Evolutionary conservation across 1,284 basidiomycete genomes (phyloP).

Genomic region (Ceratobasidium sp.): DNA sequence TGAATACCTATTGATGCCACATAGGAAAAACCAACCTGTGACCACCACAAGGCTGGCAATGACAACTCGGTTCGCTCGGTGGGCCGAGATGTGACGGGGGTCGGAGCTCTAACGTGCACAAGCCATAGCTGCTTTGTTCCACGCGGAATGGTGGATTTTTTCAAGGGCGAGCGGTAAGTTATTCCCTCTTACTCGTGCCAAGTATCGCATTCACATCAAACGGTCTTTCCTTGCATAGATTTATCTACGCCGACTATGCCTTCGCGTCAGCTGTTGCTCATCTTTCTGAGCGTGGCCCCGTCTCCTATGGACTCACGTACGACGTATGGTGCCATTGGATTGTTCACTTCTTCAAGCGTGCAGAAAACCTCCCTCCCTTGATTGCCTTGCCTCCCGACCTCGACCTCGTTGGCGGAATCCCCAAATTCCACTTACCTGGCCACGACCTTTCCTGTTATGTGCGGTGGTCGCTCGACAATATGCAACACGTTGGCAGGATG

Average conservation of each 20-base stretch:
- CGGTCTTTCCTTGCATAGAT: background rate
- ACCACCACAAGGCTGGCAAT: background rate
- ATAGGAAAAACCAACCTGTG: background rate
- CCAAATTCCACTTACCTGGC: constrained; percentile 27
- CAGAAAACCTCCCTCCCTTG: no score
- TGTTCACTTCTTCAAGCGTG: no score
- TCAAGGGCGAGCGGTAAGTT: background rate
- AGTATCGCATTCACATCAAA: background rate
- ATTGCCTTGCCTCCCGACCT: no score
- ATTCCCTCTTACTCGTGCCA: background rate
- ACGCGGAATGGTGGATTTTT: background rate
- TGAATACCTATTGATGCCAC: background rate
- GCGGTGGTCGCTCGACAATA: background rate
- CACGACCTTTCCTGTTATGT: background rate
- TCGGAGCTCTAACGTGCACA: background rate
- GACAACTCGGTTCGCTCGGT: background rate
- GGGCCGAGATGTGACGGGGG: background rate
- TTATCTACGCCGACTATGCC: background rate
- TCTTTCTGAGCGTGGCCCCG: no score
- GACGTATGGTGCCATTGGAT: background rate
- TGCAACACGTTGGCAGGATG: no score
- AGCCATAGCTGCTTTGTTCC: background rate
- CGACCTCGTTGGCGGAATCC: constrained; percentile 1
- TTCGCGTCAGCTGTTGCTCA: background rate
- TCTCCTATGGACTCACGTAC: background rate